Evolutionary conservation across 2,329 filamentous ascomycete species (phyloP).

Genomic region (Aureobasidium leucospermi): DNA sequence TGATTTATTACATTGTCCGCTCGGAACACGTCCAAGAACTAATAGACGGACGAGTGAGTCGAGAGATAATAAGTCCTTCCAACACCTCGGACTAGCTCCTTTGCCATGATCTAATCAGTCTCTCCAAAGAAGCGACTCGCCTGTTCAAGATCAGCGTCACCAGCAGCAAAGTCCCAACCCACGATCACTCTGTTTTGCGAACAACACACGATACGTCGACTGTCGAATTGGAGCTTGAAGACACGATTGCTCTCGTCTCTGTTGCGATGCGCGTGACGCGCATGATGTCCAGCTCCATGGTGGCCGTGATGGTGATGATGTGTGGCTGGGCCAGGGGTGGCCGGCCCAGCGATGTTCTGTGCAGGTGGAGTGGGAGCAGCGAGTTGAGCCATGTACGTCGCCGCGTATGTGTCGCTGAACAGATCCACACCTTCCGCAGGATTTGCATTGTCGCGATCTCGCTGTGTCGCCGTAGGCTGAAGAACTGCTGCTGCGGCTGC

Average conservation of each 20-base stretch:
- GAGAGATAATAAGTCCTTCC: neutral
- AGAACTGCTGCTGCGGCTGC: slow-evolving; percentile 12
- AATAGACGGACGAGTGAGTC: neutral
- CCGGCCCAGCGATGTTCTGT: slow-evolving; percentile 28
- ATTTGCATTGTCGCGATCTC: slow-evolving; percentile 6
- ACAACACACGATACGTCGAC: slow-evolving; percentile 86
- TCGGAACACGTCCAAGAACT: neutral
- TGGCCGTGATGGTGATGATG: slow-evolving; percentile 8
- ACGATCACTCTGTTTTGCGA: slow-evolving; percentile 88
- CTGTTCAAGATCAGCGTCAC: slow-evolving; percentile 55
- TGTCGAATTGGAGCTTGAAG: slow-evolving; percentile 96
- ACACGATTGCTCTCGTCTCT: slow-evolving; percentile 53
- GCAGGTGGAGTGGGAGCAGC: slow-evolving; percentile 19
- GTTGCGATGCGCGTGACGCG: slow-evolving; percentile 16
- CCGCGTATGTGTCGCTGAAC: neutral
- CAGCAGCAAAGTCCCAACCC: slow-evolving; percentile 95
- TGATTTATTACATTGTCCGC: neutral
- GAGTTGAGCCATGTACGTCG: neutral
- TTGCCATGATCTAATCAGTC: slow-evolving; percentile 11
- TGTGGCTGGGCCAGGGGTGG: slow-evolving; percentile 6
- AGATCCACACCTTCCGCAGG: too few relatives aligned
- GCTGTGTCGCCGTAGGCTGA: slow-evolving; percentile 15
- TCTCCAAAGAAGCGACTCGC: slow-evolving; percentile 18
- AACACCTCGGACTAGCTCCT: neutral
- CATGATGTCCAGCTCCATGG: neutral